phyloP scores from a whole-genome alignment of 2,329 filamentous ascomycete species.

The Exophiala sp. region DNA sequence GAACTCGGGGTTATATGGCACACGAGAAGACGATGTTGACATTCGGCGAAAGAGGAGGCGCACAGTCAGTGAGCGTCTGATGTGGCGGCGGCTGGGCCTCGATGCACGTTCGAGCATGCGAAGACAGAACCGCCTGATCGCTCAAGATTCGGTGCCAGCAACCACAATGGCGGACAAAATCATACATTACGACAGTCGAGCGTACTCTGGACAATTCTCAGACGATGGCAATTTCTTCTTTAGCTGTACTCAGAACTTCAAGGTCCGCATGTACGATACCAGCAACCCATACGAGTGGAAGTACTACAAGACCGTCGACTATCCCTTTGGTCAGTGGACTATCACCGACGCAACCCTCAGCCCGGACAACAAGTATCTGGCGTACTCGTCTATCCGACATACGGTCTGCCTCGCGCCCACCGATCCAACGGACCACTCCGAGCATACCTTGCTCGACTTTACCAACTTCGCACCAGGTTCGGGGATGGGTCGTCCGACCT shows the following conservation, averaged over 20 bases:
- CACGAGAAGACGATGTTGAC: conserved; percentile 56
- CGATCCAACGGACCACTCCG: conserved; percentile 74
- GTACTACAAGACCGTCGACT: conserved; percentile 86
- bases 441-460: conserved; percentile 77
- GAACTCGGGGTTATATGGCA: conserved; percentile 76
- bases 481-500: conserved; percentile 11
- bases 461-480: conserved; percentile 40
- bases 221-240: conserved; percentile 98
- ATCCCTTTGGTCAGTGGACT: conserved; percentile 89
- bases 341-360: conserved; percentile 90
- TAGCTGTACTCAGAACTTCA: conserved; percentile 85
- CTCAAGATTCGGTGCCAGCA: conserved; percentile 70
- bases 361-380: conserved; percentile 86
- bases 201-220: conserved; percentile 94
- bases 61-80: conserved; percentile 63
- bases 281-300: conserved; percentile 93
- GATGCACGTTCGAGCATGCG: conserved; percentile 56
- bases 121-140: conserved; percentile 64
- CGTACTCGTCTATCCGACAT: conserved; percentile 84
- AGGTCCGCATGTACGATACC: conserved; percentile 95
- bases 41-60: conserved; percentile 54
- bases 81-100: conserved; percentile 74
- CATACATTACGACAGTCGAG: conserved; percentile 78
- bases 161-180: conserved; percentile 72
- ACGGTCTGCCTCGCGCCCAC: conserved; percentile 83